phyloP scores from a whole-genome alignment of 2,329 filamentous ascomycete genomes.

The Lecanosticta acicola region DNA sequence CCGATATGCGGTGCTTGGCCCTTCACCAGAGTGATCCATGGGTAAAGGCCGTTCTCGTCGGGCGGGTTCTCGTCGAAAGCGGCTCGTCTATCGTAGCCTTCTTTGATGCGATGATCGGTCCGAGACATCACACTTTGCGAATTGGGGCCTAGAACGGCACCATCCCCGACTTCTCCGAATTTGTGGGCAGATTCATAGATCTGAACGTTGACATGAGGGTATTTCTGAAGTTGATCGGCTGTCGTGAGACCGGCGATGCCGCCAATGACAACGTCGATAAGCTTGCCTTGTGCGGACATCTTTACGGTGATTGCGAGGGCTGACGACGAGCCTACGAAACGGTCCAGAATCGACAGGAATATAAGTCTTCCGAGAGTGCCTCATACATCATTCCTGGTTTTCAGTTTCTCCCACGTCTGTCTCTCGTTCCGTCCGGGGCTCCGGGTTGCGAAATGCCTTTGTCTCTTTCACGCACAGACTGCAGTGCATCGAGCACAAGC shows the following conservation, averaged over 20 bases:
- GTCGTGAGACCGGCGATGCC: slow-evolving; percentile 50
- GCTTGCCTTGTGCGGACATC: background rate
- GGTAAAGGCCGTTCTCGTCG: slow-evolving; percentile 5
- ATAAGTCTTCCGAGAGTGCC: background rate
- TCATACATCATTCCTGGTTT: too few relatives aligned
- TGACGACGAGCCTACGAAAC: background rate
- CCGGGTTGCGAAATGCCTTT: too few relatives aligned
- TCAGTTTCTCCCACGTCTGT: too few relatives aligned
- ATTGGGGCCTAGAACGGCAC: slow-evolving; percentile 47
- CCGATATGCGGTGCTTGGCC: slow-evolving; percentile 4
- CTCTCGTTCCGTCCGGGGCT: too few relatives aligned
- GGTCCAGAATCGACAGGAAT: background rate
- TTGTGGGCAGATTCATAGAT: slow-evolving; percentile 51
- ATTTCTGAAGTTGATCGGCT: slow-evolving; percentile 47
- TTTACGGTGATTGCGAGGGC: background rate
- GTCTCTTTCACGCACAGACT: too few relatives aligned
- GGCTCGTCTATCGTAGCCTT: slow-evolving; percentile 6
- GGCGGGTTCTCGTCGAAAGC: background rate
- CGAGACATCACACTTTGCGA: slow-evolving; percentile 48
- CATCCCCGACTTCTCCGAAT: slow-evolving; percentile 11
- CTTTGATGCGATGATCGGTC: slow-evolving; percentile 42
- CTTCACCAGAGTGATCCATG: slow-evolving; percentile 1
- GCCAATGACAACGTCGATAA: slow-evolving; percentile 7
- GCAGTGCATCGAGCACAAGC: too few relatives aligned
- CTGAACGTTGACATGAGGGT: slow-evolving; percentile 42